phyloP scores from a whole-genome alignment of 2,329 filamentous ascomycete genomes.

The Ambrosiella cleistominuta region DNA sequence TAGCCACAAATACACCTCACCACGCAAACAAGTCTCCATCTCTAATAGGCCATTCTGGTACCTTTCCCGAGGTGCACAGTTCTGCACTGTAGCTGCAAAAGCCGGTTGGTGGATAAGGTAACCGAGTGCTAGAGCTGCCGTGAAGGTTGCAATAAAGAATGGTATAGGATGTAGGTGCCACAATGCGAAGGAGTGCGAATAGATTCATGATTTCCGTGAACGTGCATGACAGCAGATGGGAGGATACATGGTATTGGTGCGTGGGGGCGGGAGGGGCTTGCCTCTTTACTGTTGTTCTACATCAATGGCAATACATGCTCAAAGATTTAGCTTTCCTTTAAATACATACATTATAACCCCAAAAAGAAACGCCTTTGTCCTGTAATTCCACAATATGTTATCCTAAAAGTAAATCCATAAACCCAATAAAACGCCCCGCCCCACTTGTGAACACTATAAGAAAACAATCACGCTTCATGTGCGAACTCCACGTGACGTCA shows the following conservation, averaged over 20 bases:
- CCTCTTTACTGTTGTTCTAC: too few relatives aligned
- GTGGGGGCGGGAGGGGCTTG: too few relatives aligned
- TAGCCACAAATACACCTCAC: too few relatives aligned
- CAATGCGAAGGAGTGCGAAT: not conserved
- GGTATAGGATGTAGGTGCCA: not conserved
- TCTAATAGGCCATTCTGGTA: not conserved
- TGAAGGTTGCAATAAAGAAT: not conserved
- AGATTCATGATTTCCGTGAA: not conserved
- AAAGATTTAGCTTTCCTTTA: too few relatives aligned
- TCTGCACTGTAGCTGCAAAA: not conserved
- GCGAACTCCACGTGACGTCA: slow-evolving; percentile 39
- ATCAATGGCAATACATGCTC: too few relatives aligned
- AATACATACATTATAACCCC: too few relatives aligned
- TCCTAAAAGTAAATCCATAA: too few relatives aligned
- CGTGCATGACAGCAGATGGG: not conserved
- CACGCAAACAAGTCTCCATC: not conserved
- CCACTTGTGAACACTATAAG: not conserved
- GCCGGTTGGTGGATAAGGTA: not conserved
- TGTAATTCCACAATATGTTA: too few relatives aligned
- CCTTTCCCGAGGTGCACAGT: not conserved
- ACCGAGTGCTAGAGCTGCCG: not conserved
- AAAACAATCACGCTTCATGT: slow-evolving; percentile 18
- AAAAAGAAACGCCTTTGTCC: too few relatives aligned
- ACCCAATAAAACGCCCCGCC: too few relatives aligned
- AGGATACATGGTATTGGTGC: not conserved